Evolutionary conservation across 2,329 filamentous ascomycete species (phyloP), one percentile per base, ranked within the genome.

Genomic region (Ascochyta clinopodiicola): DNA sequence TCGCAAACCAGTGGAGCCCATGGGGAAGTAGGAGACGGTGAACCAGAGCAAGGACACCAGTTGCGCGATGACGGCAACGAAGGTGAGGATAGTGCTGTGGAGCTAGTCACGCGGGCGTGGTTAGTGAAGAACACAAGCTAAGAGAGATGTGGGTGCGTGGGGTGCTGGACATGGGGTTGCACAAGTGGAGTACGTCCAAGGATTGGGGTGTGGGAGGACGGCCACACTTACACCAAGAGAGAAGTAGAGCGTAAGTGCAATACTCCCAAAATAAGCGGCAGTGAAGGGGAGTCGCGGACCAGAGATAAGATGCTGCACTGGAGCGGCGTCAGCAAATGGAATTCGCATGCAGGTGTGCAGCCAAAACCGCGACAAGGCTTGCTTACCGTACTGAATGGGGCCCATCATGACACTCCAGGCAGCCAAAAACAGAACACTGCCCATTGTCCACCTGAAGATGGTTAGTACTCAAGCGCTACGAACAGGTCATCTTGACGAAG

Each of bases 391-490:
- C 66, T 87, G 83, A 79, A 88, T 82, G 91, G 93, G 51, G 39
- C 95, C 95, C 91, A 97, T 96, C 79, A 98, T 85, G 64, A 94
- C 91, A 24, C 92, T 92, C 84, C 95, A 99, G 66, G 93, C 96
- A 66, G 87, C 85, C 68, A 98, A 84, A 81, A 98, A 98, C 63
- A 99, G 84, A 44, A 90, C 73, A 44, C 94, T 97, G 51, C 93
- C 95, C 75, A 97, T 87, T 44, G 94, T 92, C 95, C 95, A 99
- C 81, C 95, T 98, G 77, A 73, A 64, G 62, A 44, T 65, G 60
- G 59, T 80, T 78, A 76, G 75, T 76, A 59, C 66, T 63, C 61
- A 55, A 45, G 45, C 57, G 42, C 57, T 60, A 61, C 56, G 63
- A 61, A 57, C 64, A 63, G 69, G 64, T 64, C 64, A 61, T 61